Conservation (phyloP, 2,329 filamentous ascomycete genomes). For the Aspergillus sp. region DNA sequence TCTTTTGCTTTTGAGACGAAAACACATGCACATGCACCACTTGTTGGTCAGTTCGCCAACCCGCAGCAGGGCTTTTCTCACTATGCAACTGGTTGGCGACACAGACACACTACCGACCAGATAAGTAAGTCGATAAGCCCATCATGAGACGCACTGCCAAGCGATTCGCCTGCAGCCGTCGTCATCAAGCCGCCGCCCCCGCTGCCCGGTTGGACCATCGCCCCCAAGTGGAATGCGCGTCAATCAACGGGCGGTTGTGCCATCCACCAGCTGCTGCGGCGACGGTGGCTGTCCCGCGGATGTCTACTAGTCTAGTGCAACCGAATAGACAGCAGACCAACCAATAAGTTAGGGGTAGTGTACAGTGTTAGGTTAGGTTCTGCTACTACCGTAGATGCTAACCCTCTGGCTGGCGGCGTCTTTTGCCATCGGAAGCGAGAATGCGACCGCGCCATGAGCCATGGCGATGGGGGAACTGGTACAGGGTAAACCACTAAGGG, state of each 20-base stretch:
- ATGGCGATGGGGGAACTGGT: neutral
- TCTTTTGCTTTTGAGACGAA: no score
- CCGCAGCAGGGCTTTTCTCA: no score
- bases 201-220: constrained; percentile 3
- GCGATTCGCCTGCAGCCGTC: constrained; percentile 7
- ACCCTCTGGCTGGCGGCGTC: no score
- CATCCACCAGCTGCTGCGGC: neutral
- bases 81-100: no score
- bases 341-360: no score
- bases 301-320: neutral
- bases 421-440: neutral
- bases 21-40: no score
- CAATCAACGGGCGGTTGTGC: constrained; percentile 7
- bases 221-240: constrained; percentile 8
- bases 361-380: no score
- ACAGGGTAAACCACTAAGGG: neutral
- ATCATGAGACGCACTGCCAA: constrained; percentile 4
- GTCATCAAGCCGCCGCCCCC: constrained; percentile 7
- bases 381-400: no score
- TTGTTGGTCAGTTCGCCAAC: no score
- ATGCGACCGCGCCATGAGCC: neutral
- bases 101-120: no score
- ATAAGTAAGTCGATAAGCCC: neutral
- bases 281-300: neutral
- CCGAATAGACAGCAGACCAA: no score